Base-by-base conservation (phyloP, 2,329 filamentous ascomycete species). In the Paraphaeosphaeria minitans region DNA sequence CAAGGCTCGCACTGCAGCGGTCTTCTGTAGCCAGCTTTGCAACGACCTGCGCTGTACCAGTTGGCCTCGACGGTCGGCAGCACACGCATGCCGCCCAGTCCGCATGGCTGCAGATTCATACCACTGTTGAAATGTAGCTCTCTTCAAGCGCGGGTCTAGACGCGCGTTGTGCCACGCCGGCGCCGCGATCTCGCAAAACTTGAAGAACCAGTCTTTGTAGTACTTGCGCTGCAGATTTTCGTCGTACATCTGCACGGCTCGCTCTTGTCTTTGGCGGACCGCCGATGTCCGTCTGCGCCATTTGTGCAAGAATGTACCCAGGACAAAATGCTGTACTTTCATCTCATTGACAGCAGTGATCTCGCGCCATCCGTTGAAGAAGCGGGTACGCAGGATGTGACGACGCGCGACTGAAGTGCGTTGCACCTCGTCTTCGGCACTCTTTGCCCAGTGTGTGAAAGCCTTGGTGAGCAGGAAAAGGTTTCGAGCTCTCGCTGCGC, bases 301-400 rank as follows among this genome's bases (percentile, higher is more conserved):
- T n/a, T 77, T 66, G 6, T 71, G 70, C 50, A 89, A 79, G 53
- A 85, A 87, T 57, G 83, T 86, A 48, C 76, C 79, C 8, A 85
- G 65, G 19, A 83, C 77, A 57, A 87, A 82, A 35, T 82, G 78
- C 22, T 79, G 77, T 14, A 81, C 81, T 63, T 84, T 84, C 42
- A 79, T 67, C 45, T 86, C 83, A 63, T 89, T 87, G 51, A 86
- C 81, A 1, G 81, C 80, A 0, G 87, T 89, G 55, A 90, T 85
- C 58, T 86, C 82, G 27, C 84, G 82, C 89, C 89, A 92, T 8
- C 86, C 86, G 58, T 85, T 85, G 74, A 91, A 92, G 60, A 87
- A 88, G 56, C 85, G 85, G 13, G 85, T 86, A 56, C 88, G 83
- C 55, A 95, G 78, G 59, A 93, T 86, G 71, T 92, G 89, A 61